These are phyloP conservation scores for Aschersonia sp. DNA, from an alignment of 2,329 filamentous ascomycete species.

Conservation along the genomic window DNA sequence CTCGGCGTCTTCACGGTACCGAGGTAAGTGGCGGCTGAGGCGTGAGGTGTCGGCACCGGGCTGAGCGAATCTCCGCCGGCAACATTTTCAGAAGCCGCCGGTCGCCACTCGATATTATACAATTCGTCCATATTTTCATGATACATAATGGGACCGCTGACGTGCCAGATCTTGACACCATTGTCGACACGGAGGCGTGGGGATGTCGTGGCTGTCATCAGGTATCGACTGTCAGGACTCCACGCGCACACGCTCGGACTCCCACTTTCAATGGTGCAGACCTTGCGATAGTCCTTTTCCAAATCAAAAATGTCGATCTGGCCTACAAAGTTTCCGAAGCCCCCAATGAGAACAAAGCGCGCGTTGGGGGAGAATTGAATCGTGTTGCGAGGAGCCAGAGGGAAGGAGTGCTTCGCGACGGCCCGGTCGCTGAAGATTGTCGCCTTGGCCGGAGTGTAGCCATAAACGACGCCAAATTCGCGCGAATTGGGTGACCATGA, in stretches of 20 bases:
- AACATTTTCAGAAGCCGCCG: slow-evolving; percentile 48
- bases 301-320: slow-evolving; percentile 97
- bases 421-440: slow-evolving; percentile 93
- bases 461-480: slow-evolving; percentile 95
- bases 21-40: slow-evolving; percentile 69
- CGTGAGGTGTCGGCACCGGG: slow-evolving; percentile 62
- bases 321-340: slow-evolving; percentile 92
- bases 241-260: slow-evolving; percentile 95
- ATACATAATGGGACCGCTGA: slow-evolving; percentile 80
- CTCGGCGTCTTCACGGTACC: slow-evolving; percentile 84
- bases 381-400: slow-evolving; percentile 80
- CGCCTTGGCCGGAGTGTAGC: slow-evolving; percentile 97
- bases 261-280: slow-evolving; percentile 85
- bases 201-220: slow-evolving; percentile 95
- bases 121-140: slow-evolving; percentile 89
- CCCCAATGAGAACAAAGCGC: slow-evolving; percentile 83
- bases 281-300: slow-evolving; percentile 82
- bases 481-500: slow-evolving; percentile 97
- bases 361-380: slow-evolving; percentile 89
- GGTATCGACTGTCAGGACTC: slow-evolving; percentile 90
- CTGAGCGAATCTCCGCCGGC: slow-evolving; percentile 55
- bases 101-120: slow-evolving; percentile 83
- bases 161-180: slow-evolving; percentile 89
- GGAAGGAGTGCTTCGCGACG: slow-evolving; percentile 69
- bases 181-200: slow-evolving; percentile 93